Percentiles rank a stretch among this genome's conserved stretches.
These are phyloP conservation scores for Vitis riparia DNA, from an alignment of 164 flowering plant genomes.

Conservation along the genomic window DNA sequence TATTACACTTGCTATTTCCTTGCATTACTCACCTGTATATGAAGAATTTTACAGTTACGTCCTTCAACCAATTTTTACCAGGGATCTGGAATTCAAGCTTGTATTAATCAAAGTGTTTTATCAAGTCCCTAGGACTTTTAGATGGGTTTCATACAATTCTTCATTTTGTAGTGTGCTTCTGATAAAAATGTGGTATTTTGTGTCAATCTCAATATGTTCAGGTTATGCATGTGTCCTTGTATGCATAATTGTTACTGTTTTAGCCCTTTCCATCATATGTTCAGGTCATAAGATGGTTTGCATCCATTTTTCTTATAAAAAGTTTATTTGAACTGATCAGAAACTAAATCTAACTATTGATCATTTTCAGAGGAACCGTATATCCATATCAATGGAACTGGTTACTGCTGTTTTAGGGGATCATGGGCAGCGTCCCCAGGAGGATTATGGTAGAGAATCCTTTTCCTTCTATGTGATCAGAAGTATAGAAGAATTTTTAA, in stretches of 20 bases:
- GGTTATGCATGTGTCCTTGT: not conserved
- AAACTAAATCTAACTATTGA: not conserved
- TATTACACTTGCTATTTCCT: not conserved
- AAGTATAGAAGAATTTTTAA: no score
- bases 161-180: not conserved
- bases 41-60: not conserved
- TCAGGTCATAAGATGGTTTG: not conserved
- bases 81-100: not conserved
- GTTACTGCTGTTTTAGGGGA: slow-evolving; percentile 99
- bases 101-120: not conserved
- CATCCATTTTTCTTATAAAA: not conserved
- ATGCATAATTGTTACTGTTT: not conserved
- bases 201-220: not conserved
- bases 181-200: not conserved
- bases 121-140: not conserved
- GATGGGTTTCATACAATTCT: not conserved
- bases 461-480: not conserved
- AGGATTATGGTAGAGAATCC: slow-evolving; percentile 74
- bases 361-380: slow-evolving; percentile 54
- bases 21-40: not conserved
- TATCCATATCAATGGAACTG: slow-evolving; percentile 95
- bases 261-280: not conserved
- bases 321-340: not conserved
- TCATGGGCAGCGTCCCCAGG: slow-evolving; percentile 93
- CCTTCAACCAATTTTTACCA: not conserved